phyloP scores from a whole-genome alignment of 371 early-diverging fungal genomes.

The Sporodiniella umbellata region DNA sequence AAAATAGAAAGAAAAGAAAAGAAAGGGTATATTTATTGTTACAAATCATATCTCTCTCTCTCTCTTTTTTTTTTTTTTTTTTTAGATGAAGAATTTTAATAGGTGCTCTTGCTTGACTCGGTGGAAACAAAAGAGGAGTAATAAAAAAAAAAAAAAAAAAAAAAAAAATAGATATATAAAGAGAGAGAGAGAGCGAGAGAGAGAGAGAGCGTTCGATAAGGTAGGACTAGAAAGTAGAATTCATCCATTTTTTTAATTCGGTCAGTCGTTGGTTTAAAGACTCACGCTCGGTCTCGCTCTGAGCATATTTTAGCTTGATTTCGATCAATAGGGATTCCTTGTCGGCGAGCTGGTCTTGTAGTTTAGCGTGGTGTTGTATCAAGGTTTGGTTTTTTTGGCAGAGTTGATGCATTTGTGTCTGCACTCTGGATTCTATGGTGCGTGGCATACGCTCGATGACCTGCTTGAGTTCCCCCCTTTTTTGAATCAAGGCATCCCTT shows the following conservation, averaged over 20 bases:
- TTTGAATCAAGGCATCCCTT: slow-evolving; percentile 61
- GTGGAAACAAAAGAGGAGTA: slow-evolving; percentile 29
- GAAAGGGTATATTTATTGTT: not conserved
- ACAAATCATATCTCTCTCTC: not conserved
- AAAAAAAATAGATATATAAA: no score
- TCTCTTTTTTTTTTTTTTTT: no score
- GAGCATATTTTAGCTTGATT: slow-evolving; percentile 69
- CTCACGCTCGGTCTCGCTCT: slow-evolving; percentile 73
- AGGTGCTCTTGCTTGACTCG: slow-evolving; percentile 42
- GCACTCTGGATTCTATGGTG: slow-evolving; percentile 64
- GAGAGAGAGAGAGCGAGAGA: no score
- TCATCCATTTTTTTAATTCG: slow-evolving; percentile 55
- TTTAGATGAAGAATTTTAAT: slow-evolving; percentile 27
- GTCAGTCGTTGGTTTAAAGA: slow-evolving; percentile 53
- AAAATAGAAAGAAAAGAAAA: slow-evolving; percentile 1
- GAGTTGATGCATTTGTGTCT: slow-evolving; percentile 75
- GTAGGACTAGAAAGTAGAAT: not conserved
- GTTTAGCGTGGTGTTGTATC: slow-evolving; percentile 61
- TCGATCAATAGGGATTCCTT: slow-evolving; percentile 69
- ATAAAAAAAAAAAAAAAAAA: no score
- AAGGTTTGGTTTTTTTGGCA: slow-evolving; percentile 74
- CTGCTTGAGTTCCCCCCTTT: slow-evolving; percentile 44
- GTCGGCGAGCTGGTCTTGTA: slow-evolving; percentile 71
- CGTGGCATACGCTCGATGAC: slow-evolving; percentile 51
- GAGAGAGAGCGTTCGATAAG: no score